Evolutionary conservation across 495 filamentous ascomycete genomes (phyloP), one percentile per base, ranked within the genome.

Genomic region (Xylaria bambusicola): DNA sequence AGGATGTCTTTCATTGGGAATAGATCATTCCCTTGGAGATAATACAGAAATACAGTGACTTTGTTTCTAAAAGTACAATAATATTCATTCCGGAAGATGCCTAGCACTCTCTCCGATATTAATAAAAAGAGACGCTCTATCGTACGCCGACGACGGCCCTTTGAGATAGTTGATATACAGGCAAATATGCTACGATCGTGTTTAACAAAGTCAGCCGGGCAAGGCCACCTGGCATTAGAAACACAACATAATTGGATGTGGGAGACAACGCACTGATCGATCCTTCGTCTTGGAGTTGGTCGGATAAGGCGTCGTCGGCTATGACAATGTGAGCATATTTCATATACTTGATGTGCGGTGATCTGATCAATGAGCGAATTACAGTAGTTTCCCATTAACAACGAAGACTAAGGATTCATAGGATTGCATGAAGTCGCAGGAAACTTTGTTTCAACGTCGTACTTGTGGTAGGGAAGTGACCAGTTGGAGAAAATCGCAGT

Each of bases 361-460:
- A 53, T 53, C 36, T 40, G 9, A 3, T 15, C 36, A 40, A 5
- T 33, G 31, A 33, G 5, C 6, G 31, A 33, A 36, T 13, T 12
- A 38, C 36, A 31, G 31, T 20, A 23, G 40, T 53, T 53, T n/a
- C 15, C 20, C 50, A 41, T 53, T 6, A 10, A 33, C 31, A 33
- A 33, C 10, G 31, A 10, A 6, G 10, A 10, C 31, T 33, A 6
- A 24, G 49, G 49, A 21, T 38, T 35, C 20, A 38, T n/a, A 21
- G 31, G 29, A 10, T 15, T 36, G 31, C 49, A 24, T 17, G 6
- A 8, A 29, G 13, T 53, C 50, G 18, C 17, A 52, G 31, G 29
- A 31, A 53, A 41, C 35, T 18, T 53, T 23, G 51, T 53, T 26
- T 17, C 53, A 29, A 26, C n/a, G 33, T 48, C 42, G 33, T 44